Evolutionary conservation across 192 early-diverging fungal species (phyloP).

Genomic region (Pilobolus umbonatus): DNA sequence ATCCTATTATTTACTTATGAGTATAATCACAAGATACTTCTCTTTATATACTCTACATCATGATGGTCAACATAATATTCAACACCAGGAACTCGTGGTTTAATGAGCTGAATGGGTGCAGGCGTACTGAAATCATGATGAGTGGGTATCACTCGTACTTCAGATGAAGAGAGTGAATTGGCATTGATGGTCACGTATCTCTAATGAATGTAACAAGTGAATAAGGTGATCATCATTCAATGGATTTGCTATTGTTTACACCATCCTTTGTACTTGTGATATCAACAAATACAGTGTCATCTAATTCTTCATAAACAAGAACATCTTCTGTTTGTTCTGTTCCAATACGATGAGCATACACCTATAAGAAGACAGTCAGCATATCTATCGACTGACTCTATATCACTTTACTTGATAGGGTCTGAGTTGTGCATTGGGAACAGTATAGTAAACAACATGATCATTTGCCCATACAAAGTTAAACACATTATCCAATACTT

Average conservation of each 20-base stretch:
- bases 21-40: background rate
- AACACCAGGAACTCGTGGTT: constrained; percentile 49
- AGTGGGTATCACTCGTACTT: constrained; percentile 54
- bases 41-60: constrained; percentile 34
- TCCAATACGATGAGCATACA: constrained; percentile 50
- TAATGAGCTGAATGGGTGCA: constrained; percentile 44
- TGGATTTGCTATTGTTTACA: constrained; percentile 11
- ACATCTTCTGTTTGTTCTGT: constrained; percentile 45
- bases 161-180: constrained; percentile 67
- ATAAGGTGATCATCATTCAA: background rate
- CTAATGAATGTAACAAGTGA: constrained; percentile 1
- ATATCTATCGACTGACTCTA: background rate
- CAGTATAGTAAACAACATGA: constrained; percentile 61
- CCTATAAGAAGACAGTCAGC: constrained; percentile 17
- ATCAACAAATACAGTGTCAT: constrained; percentile 70
- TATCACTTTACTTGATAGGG: constrained; percentile 61
- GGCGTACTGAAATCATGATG: constrained; percentile 35
- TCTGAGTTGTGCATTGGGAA: constrained; percentile 63
- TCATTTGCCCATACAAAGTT: constrained; percentile 72
- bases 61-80: constrained; percentile 80
- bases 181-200: constrained; percentile 63
- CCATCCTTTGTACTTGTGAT: constrained; percentile 71
- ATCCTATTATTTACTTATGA: constrained; percentile 6
- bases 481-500: constrained; percentile 46
- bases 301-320: constrained; percentile 56